phyloP scores from a whole-genome alignment of 176 grass and related monocot genomes.

The Carex pumila region DNA sequence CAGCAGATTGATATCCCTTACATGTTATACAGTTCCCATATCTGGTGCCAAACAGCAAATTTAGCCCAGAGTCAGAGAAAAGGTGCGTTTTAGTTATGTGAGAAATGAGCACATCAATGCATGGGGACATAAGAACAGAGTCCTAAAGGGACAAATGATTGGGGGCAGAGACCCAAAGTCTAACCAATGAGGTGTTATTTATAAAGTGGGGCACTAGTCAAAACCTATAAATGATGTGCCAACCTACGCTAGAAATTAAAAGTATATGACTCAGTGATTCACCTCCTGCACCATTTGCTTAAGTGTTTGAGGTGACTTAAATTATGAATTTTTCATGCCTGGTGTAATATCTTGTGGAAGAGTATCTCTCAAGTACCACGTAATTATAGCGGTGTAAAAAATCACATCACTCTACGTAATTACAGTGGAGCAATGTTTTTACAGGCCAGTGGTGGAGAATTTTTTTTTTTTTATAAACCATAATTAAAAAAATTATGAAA shows the following conservation, averaged over 20 bases:
- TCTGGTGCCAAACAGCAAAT: not conserved
- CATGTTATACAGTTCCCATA: not conserved
- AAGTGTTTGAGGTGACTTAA: not conserved
- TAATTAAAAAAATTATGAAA: too few relatives aligned
- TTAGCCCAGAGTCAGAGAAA: not conserved
- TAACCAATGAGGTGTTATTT: not conserved
- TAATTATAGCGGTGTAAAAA: too few relatives aligned
- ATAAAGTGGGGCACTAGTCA: not conserved
- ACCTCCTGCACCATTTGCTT: not conserved
- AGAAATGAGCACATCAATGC: not conserved
- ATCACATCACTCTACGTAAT: too few relatives aligned
- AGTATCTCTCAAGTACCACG: too few relatives aligned
- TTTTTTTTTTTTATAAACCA: too few relatives aligned
- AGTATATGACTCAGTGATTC: not conserved
- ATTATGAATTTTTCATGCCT: too few relatives aligned
- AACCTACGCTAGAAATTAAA: not conserved
- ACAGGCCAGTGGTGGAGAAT: too few relatives aligned
- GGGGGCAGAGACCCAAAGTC: not conserved
- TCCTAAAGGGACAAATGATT: conserved; percentile 1
- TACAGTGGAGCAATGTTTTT: too few relatives aligned
- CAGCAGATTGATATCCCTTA: too few relatives aligned
- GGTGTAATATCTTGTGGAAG: too few relatives aligned
- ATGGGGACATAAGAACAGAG: not conserved
- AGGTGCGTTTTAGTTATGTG: not conserved
- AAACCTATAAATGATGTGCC: not conserved